Percentiles rank a stretch among this genome's conserved stretches.
Evolutionary conservation across 2,329 filamentous ascomycete species (phyloP).

Genomic region (Dactylellina sp.): DNA sequence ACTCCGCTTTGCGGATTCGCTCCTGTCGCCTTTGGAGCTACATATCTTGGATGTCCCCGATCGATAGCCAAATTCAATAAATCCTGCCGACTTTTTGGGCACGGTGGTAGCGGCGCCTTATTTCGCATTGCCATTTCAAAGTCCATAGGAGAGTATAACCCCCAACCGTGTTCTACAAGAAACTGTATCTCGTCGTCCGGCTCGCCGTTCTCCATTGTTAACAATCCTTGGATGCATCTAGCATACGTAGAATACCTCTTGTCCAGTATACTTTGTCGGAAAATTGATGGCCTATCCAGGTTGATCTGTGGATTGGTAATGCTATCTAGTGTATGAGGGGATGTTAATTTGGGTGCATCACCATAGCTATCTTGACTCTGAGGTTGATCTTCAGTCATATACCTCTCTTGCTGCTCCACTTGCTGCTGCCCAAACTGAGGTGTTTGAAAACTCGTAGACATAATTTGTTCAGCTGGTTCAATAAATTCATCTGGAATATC

Average conservation of each 20-base stretch:
- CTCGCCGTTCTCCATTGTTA: not conserved
- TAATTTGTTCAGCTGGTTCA: not conserved
- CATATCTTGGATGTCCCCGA: conserved; percentile 12
- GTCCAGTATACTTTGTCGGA: not conserved
- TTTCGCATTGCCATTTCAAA: conserved; percentile 14
- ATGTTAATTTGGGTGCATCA: not conserved
- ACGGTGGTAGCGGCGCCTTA: not conserved
- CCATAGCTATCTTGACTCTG: not conserved
- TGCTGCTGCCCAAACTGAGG: conserved; percentile 16
- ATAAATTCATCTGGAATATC: conserved; percentile 18
- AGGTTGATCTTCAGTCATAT: not conserved
- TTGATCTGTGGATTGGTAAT: not conserved
- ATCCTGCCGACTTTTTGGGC: conserved; percentile 18
- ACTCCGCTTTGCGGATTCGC: conserved; percentile 45
- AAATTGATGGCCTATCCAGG: not conserved
- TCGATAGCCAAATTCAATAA: conserved; percentile 25
- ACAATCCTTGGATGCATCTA: conserved; percentile 10
- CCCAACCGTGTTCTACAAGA: conserved; percentile 15
- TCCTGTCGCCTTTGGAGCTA: conserved; percentile 12
- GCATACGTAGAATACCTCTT: conserved; percentile 9
- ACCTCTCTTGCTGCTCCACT: not conserved
- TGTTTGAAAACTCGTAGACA: not conserved
- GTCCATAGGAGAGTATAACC: conserved; percentile 24
- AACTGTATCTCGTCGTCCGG: conserved; percentile 13
- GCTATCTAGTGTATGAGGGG: not conserved